phyloP scores from a whole-genome alignment of 2,329 filamentous ascomycete genomes.

The Neofusicoccum cordaticola region DNA sequence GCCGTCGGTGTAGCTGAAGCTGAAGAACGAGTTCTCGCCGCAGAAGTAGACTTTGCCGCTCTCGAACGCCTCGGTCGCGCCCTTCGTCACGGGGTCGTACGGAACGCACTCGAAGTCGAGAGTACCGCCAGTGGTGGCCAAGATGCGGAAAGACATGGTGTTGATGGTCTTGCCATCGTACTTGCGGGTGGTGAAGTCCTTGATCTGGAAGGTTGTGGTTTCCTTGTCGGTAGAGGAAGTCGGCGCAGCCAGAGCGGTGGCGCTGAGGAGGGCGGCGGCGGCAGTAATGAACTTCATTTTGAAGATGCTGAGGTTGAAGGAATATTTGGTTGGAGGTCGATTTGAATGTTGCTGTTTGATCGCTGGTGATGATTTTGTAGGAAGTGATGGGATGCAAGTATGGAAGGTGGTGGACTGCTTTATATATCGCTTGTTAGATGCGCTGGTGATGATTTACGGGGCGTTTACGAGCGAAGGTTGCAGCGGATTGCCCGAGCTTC shows the following conservation, averaged over 20 bases:
- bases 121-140: not conserved
- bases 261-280: not conserved
- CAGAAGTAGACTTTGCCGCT: conserved; percentile 8
- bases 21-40: conserved; percentile 1
- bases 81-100: not conserved
- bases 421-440: no score
- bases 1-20: conserved; percentile 5
- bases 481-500: no score
- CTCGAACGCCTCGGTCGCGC: not conserved
- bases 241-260: not conserved
- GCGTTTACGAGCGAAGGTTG: no score
- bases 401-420: no score
- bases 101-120: conserved; percentile 7
- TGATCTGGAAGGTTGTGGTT: not conserved
- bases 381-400: no score
- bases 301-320: not conserved
- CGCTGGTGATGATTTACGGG: no score
- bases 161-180: conserved; percentile 8
- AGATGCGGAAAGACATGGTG: conserved; percentile 7
- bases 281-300: not conserved
- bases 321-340: no score
- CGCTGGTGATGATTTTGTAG: no score
- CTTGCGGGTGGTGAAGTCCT: conserved; percentile 1
- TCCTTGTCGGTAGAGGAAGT: not conserved
- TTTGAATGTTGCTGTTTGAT: no score